Evolutionary conservation across 1,284 basidiomycete species (phyloP), one percentile per base, ranked within the genome.

Genomic region (Fomitopsis betulina): DNA sequence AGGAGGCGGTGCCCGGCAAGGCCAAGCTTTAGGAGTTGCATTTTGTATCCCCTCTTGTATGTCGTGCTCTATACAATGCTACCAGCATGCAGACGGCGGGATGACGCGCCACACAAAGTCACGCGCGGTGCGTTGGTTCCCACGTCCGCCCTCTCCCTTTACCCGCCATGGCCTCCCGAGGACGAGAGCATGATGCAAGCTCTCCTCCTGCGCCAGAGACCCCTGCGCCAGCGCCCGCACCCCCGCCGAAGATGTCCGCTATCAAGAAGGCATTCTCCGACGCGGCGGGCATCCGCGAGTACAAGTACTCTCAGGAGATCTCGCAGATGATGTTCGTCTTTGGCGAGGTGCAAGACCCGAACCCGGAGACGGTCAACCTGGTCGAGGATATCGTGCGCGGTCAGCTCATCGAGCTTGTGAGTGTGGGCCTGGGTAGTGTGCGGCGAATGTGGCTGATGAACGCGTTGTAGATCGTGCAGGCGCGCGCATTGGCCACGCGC

Each of bases 281-380:
- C 3, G 58, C 61, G 13, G 47, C 63, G 3, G 58, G 53, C 0
- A 60, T 64, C 59, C 63, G 75, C 56, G 86, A 88, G 61, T 88
- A 87, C 76, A 86, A 85, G 65, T 90, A 93, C 72, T 80, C 82
- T 7, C 84, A 85, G 62, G 92, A 94, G 71, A 94, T 94, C 32
- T 85, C 90, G 2, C 92, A 92, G 70, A 93, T 92, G 90, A 94
- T 97, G 89, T 98, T 96, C 69, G 96, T 98, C 47, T 97, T 97
- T 72, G 95, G 94, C 4, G 94, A 96, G 73, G 91, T 97, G 0
- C 91, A 94, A 68, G 93, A 97, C 60, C 93, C 95, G 0, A 84
- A 89, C 56, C 80, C 83, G 7, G 93, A 95, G 57, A 96, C 96
- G 0, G 90, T 96, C 5, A 91, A 91, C 65, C 82, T 96, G 30